A percentile compares a stretch with the other conserved stretches of the same genome.
These are phyloP conservation scores for Podospora pseudocomata DNA, from an alignment of 495 filamentous ascomycete species.

Conservation along the genomic window DNA sequence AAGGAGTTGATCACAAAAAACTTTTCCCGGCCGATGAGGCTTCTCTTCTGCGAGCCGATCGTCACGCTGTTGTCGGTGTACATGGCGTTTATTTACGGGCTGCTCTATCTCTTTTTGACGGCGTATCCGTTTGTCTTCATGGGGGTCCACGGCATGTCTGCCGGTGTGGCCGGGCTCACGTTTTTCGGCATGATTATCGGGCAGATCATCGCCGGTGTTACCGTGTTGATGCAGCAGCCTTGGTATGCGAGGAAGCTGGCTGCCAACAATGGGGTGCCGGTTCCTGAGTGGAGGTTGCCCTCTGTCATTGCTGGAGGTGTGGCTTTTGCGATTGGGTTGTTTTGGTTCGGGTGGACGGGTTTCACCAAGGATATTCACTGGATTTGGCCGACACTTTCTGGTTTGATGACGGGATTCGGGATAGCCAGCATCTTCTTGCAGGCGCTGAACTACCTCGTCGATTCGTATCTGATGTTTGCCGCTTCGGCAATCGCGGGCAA, in stretches of 20 bases:
- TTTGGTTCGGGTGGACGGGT: constrained; percentile 86
- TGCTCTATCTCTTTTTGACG: constrained; percentile 77
- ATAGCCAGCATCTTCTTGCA: constrained; percentile 82
- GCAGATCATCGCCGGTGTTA: constrained; percentile 62
- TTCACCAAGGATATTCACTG: constrained; percentile 64
- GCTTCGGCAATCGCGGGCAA: constrained; percentile 87
- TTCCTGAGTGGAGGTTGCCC: constrained; percentile 85
- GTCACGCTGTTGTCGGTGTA: constrained; percentile 71
- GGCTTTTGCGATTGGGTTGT: constrained; percentile 69
- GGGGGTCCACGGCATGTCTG: constrained; percentile 60
- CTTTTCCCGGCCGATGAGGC: constrained; percentile 72
- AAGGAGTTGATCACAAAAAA: constrained; percentile 77
- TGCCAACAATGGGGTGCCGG: constrained; percentile 66
- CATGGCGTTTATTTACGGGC: constrained; percentile 75
- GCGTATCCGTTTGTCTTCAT: constrained; percentile 81
- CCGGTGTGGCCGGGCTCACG: constrained; percentile 68
- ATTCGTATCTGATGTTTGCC: constrained; percentile 84
- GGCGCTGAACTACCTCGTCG: constrained; percentile 80
- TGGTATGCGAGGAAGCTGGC: constrained; percentile 65
- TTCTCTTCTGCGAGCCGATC: constrained; percentile 79
- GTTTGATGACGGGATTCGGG: constrained; percentile 55
- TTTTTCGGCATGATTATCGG: constrained; percentile 80
- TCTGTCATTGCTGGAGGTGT: constrained; percentile 73
- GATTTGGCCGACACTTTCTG: constrained; percentile 76
- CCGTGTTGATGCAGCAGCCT: constrained; percentile 63